Evolutionary conservation across 2,329 filamentous ascomycete genomes (phyloP), one percentile per base, ranked within the genome.

Genomic region (Plectosphaerella cucumerina): DNA sequence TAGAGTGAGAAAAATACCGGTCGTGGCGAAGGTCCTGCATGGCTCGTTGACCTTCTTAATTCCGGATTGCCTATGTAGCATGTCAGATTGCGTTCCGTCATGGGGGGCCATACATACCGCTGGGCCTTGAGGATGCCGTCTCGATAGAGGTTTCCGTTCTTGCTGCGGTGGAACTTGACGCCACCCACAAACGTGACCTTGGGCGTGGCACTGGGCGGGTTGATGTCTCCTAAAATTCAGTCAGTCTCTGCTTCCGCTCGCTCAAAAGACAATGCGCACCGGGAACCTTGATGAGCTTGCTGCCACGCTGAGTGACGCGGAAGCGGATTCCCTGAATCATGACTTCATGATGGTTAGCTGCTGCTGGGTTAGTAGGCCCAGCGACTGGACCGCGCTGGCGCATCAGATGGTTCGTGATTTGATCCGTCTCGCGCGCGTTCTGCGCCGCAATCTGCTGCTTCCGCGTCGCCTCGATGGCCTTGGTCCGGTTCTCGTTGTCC

Each of bases 101-200:
- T 20, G 35, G 53, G 44, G 48, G 53, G 58, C 50, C 52, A 26
- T 47, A 78, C 84, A 70, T 82, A 93, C 89, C 82, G 85, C 68
- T 89, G 87, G 56, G 85, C 84, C 65, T 86, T 85, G 53, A 93
- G 80, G 50, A 90, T 77, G 56, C 87, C 85, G 61, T 87, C 80
- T 50, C 90, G 86, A 62, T 92, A 87, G 22, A 96, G 80, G 60
- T 96, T 96, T 55, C 91, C 91, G 59, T 86, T 87, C 66, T 93
- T 95, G 68, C 89, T 96, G 58, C 91, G 82, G 61, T 90, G 80
- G 65, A 96, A 96, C 57, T 81, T 84, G 60, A 96, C 88, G 41
- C 90, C 89, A 48, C 87, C 89, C 54, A 96, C 74, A 6, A 75
- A 72, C 39, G 86, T 79, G 56, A 78, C 81, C 69, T 91, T 94